phyloP scores from a whole-genome alignment of 495 filamentous ascomycete species.

The Elaphomyces granulatus region DNA sequence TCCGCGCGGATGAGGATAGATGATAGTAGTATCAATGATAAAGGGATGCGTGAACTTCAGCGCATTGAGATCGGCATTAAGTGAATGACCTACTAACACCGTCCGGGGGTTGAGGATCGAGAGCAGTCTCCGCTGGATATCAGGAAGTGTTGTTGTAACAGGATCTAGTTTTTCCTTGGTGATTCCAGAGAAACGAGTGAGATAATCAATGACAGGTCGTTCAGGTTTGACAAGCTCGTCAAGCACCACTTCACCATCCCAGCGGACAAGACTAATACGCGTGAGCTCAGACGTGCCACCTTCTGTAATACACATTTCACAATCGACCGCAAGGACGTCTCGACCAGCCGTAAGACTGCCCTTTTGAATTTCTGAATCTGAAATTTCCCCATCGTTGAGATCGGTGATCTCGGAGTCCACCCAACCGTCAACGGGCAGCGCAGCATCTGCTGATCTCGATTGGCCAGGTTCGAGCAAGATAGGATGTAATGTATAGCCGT shows the following conservation, averaged over 20 bases:
- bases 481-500: conserved; percentile 70
- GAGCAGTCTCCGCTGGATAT: conserved; percentile 69
- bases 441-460: conserved; percentile 28
- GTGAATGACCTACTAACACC: conserved; percentile 80
- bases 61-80: conserved; percentile 77
- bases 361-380: conserved; percentile 54
- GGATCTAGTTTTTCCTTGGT: conserved; percentile 65
- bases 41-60: conserved; percentile 79
- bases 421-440: conserved; percentile 56
- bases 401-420: conserved; percentile 57
- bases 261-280: conserved; percentile 69
- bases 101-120: conserved; percentile 56
- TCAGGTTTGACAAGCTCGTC: conserved; percentile 88
- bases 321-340: conserved; percentile 74
- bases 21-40: conserved; percentile 75
- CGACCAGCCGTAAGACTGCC: conserved; percentile 76
- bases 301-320: conserved; percentile 89
- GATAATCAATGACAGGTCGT: conserved; percentile 71
- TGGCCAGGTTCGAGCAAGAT: conserved; percentile 36
- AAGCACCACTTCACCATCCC: conserved; percentile 69
- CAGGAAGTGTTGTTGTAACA: conserved; percentile 66
- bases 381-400: conserved; percentile 49
- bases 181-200: conserved; percentile 82
- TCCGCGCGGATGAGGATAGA: conserved; percentile 72
- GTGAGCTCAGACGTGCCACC: conserved; percentile 65